Conservation (phyloP, 306 rosid species). For the Cicer yamashitae region DNA sequence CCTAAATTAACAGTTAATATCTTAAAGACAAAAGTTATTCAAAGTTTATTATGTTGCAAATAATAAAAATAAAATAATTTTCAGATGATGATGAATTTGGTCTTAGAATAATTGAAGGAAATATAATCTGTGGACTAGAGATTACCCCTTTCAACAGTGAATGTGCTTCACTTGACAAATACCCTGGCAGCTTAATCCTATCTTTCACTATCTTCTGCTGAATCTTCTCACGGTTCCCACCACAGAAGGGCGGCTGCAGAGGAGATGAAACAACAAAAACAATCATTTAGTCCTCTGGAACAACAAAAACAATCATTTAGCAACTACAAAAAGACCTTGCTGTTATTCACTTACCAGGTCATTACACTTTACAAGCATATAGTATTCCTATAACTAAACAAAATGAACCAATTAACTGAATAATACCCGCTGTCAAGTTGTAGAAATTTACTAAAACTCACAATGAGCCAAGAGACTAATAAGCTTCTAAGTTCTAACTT, state of each 20-base stretch:
- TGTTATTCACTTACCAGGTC: conserved; percentile 14
- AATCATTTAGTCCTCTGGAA: background rate
- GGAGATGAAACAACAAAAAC: conserved; percentile 35
- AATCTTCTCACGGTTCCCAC: conserved; percentile 82
- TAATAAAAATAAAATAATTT: background rate
- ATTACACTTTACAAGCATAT: conserved; percentile 24
- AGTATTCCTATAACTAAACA: conserved; percentile 2
- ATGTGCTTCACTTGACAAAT: conserved; percentile 91
- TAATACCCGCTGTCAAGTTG: background rate
- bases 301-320: conserved; percentile 42
- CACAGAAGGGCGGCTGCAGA: conserved; percentile 92
- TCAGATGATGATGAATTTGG: conserved; percentile 2
- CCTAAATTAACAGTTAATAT: background rate
- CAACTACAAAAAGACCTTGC: conserved; percentile 20
- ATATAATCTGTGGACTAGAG: conserved; percentile 24
- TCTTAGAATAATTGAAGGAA: conserved; percentile 17
- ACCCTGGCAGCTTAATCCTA: conserved; percentile 87
- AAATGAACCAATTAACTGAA: conserved; percentile 3
- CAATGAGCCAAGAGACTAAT: background rate
- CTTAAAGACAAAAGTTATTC: background rate
- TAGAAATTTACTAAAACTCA: conserved; percentile 10
- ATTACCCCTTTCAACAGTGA: conserved; percentile 86
- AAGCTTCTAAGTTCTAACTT: background rate
- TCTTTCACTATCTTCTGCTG: conserved; percentile 93
- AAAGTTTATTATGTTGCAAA: conserved; percentile 4